Conservation (phyloP, 345 rosid species). For the Excoecaria cochinchinensis region DNA sequence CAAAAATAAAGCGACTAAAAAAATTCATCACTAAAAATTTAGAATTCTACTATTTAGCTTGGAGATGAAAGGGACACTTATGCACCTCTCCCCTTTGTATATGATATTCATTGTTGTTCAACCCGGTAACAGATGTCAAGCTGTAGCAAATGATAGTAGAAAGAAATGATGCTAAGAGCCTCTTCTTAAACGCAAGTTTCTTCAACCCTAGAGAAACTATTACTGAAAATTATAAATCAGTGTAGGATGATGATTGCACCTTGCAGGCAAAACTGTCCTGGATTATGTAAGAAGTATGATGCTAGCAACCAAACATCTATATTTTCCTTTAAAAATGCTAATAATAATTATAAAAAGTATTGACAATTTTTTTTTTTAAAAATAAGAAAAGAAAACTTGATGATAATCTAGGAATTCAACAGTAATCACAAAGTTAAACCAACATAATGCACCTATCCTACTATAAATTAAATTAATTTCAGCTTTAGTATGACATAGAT, state of each 20-base stretch:
- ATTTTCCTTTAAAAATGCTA: background rate
- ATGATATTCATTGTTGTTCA: constrained; percentile 98
- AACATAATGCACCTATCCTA: too few species aligned
- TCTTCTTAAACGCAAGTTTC: constrained; percentile 1
- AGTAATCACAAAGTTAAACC: too few species aligned
- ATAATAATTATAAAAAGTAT: too few species aligned
- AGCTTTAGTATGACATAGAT: too few species aligned
- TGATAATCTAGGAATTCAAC: too few species aligned
- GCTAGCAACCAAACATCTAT: background rate
- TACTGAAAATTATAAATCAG: too few species aligned
- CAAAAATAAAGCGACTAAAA: background rate
- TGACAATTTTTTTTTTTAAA: too few species aligned
- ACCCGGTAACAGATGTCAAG: constrained; percentile 69
- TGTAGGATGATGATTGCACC: background rate
- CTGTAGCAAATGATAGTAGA: constrained; percentile 38
- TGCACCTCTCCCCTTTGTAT: constrained; percentile 93
- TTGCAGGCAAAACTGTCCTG: background rate
- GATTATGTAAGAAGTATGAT: background rate
- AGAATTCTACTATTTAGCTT: background rate
- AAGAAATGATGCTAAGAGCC: constrained; percentile 5
- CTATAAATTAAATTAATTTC: too few species aligned
- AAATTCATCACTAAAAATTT: background rate
- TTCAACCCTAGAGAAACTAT: background rate
- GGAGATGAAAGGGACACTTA: constrained; percentile 2
- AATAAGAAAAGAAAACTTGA: too few species aligned